A percentile compares a stretch with the other conserved stretches of the same genome.
phyloP scores from a whole-genome alignment of 257 asterid genomes.

The Lycium barbarum region DNA sequence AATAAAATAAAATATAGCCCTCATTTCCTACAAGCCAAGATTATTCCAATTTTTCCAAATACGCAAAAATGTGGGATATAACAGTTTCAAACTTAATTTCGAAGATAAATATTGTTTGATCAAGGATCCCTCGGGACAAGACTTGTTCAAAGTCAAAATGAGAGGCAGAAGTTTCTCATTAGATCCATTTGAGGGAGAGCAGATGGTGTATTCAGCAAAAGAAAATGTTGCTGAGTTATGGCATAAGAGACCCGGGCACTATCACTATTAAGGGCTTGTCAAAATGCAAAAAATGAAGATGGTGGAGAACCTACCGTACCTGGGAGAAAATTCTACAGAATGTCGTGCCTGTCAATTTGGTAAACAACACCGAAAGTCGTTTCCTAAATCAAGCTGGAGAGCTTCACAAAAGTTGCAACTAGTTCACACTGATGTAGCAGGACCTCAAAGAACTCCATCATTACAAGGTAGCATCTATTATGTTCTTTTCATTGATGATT shows the following conservation, averaged over 20 bases:
- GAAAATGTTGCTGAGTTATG: neutral
- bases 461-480: neutral
- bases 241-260: neutral
- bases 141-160: neutral
- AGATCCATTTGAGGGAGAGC: neutral
- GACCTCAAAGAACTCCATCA: neutral
- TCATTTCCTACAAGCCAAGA: no score
- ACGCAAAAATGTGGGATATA: no score
- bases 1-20: no score
- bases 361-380: no score
- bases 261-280: neutral
- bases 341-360: neutral
- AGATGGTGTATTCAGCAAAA: neutral
- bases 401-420: neutral
- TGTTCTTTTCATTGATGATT: neutral
- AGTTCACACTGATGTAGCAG: neutral
- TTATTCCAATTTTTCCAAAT: no score
- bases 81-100: no score
- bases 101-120: no score
- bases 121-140: no score
- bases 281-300: no score
- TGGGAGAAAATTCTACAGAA: neutral
- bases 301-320: neutral
- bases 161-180: neutral
- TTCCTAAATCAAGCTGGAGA: neutral